These are phyloP conservation scores for Emergomyces africanus DNA, from an alignment of 2,329 filamentous ascomycete species.

Conservation along the genomic window DNA sequence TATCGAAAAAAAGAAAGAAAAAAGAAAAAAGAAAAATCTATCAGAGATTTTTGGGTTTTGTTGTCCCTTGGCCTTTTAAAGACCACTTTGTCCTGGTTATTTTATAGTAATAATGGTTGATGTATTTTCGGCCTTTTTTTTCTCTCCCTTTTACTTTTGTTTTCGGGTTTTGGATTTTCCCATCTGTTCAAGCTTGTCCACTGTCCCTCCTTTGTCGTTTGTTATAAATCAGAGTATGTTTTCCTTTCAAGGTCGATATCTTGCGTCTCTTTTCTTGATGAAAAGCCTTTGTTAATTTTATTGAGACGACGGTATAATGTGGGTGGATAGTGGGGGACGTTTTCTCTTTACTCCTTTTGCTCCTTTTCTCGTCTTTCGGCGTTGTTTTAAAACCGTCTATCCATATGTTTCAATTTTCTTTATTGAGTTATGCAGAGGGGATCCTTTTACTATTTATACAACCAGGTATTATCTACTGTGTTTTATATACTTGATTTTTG, in stretches of 20 bases:
- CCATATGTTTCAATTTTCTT: not conserved
- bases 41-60: not conserved
- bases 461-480: not conserved
- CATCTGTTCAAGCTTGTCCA: not conserved
- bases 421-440: too few relatives aligned
- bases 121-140: not conserved
- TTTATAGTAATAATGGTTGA: too few relatives aligned
- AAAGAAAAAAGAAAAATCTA: too few relatives aligned
- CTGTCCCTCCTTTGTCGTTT: not conserved
- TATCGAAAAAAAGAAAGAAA: too few relatives aligned
- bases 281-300: not conserved
- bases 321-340: not conserved
- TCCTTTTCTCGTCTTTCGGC: not conserved
- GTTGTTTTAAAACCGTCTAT: not conserved
- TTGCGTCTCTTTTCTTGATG: not conserved
- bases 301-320: not conserved
- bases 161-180: not conserved
- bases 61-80: not conserved
- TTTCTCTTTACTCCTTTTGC: not conserved
- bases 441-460: not conserved
- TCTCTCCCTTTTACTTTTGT: not conserved
- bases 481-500: not conserved
- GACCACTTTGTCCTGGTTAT: not conserved
- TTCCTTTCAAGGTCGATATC: too few relatives aligned
- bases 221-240: not conserved